Percentiles rank a stretch among this genome's conserved stretches.
These are phyloP conservation scores for Pelagomonas calceolata DNA, from an alignment of 108 stramenopile genomes.

Conservation along the genomic window DNA sequence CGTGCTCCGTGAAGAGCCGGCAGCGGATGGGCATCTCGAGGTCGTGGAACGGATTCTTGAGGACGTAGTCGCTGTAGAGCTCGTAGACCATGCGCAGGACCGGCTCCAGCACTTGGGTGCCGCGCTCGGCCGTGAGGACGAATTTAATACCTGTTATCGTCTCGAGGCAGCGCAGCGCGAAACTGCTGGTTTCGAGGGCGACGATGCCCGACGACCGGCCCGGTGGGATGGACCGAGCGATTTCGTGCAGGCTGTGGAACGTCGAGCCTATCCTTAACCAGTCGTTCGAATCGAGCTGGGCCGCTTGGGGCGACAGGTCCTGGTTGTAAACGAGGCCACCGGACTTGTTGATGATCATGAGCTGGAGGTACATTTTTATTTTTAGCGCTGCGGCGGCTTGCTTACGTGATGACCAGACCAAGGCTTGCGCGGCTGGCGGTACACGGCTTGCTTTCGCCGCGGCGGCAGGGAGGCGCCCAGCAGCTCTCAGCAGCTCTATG, in stretches of 20 bases:
- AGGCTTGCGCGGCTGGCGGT: too few species aligned
- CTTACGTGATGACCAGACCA: too few species aligned
- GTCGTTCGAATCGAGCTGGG: conserved; percentile 34
- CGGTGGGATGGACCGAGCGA: conserved; percentile 47
- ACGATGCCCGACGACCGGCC: conserved; percentile 44
- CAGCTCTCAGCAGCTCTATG: too few species aligned
- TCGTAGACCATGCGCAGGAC: conserved; percentile 39
- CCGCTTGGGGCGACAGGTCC: conserved; percentile 16
- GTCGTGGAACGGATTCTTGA: conserved; percentile 59
- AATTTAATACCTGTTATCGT: conserved; percentile 45
- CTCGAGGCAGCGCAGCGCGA: conserved; percentile 38
- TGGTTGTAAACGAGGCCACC: conserved; percentile 2
- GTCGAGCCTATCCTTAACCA: conserved; percentile 48
- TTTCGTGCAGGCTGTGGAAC: conserved; percentile 52
- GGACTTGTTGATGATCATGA: too few species aligned
- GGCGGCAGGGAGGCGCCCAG: too few species aligned
- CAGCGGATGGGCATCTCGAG: conserved; percentile 51
- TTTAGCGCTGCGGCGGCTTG: too few species aligned
- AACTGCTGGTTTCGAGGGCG: conserved; percentile 41
- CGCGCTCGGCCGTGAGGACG: conserved; percentile 41
- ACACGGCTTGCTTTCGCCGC: too few species aligned
- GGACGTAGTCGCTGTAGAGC: conserved; percentile 47
- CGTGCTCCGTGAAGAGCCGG: conserved; percentile 27
- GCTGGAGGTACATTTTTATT: too few species aligned
- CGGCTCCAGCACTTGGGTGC: conserved; percentile 32